Conservation (phyloP, 1,139 yeast species). For the Martiniozyma asiatica region DNA sequence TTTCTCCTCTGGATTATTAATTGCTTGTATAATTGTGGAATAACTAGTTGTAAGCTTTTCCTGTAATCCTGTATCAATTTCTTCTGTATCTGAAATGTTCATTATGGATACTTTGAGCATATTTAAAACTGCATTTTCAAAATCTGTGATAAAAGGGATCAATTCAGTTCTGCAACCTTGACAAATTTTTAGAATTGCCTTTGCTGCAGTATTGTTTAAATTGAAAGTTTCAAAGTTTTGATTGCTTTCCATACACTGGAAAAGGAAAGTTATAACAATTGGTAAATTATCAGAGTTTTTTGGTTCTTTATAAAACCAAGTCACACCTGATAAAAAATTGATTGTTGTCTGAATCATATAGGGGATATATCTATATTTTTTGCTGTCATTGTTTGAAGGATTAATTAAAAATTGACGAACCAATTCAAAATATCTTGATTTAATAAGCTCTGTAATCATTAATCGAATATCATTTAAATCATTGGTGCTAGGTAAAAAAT, state of each 20-base stretch:
- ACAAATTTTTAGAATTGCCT: constrained; percentile 49
- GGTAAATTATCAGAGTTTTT: constrained; percentile 31
- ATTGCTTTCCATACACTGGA: constrained; percentile 27
- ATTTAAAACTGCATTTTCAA: constrained; percentile 39
- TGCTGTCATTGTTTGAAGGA: constrained; percentile 2
- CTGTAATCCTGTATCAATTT: too few relatives aligned
- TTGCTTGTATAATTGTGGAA: constrained; percentile 46
- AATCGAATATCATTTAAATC: too few relatives aligned
- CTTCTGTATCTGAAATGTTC: too few relatives aligned
- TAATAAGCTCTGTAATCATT: too few relatives aligned
- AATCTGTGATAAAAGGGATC: constrained; percentile 34
- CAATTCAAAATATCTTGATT: too few relatives aligned
- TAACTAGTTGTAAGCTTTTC: too few relatives aligned
- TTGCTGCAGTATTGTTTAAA: constrained; percentile 34
- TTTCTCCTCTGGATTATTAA: constrained; percentile 33
- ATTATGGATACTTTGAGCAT: too few relatives aligned
- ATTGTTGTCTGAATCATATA: constrained; percentile 33
- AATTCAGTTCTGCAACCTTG: constrained; percentile 44
- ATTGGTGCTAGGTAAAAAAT: too few relatives aligned
- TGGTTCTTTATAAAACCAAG: constrained; percentile 36
- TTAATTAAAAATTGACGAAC: neutral
- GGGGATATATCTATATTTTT: too few relatives aligned
- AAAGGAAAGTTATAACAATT: constrained; percentile 37
- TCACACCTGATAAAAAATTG: constrained; percentile 40
- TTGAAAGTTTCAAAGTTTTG: too few relatives aligned